phyloP scores from a whole-genome alignment of 139 green algal genomes.

The Chlorella sp. region DNA sequence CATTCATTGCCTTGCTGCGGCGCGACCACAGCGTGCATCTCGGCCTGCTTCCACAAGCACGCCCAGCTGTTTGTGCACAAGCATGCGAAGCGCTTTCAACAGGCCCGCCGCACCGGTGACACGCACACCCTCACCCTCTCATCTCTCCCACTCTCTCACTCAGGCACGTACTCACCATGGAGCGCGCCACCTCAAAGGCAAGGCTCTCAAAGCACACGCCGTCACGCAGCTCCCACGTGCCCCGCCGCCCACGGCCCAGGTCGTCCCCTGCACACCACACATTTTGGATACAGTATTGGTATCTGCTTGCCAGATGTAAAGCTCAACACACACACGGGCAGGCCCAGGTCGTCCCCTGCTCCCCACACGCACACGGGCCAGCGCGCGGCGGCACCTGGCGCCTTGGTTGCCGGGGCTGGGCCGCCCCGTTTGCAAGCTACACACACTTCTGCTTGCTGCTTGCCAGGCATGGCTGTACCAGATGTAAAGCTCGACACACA shows the following conservation, averaged over 20 bases:
- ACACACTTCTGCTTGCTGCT: too few relatives aligned
- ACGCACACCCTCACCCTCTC: background rate
- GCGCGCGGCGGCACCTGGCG: too few relatives aligned
- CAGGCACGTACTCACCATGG: background rate
- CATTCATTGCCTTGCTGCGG: background rate
- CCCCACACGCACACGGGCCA: too few relatives aligned
- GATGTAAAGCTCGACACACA: too few relatives aligned
- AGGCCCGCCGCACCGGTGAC: background rate
- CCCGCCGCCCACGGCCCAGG: background rate
- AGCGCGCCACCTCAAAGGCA: background rate
- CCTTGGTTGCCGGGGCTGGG: too few relatives aligned
- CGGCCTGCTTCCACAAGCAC: background rate
- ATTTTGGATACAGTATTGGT: too few relatives aligned
- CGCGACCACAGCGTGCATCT: background rate
- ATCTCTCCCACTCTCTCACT: background rate
- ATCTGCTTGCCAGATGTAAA: too few relatives aligned
- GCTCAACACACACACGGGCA: too few relatives aligned
- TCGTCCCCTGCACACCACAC: background rate
- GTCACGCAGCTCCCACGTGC: background rate
- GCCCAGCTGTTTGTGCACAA: background rate
- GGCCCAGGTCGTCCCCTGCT: too few relatives aligned
- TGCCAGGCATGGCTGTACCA: too few relatives aligned
- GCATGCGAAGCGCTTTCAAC: background rate
- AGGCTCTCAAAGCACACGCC: constrained; percentile 12
- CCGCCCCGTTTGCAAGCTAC: too few relatives aligned